Percentiles rank a stretch among this genome's conserved stretches.
phyloP scores from a whole-genome alignment of 2,329 filamentous ascomycete genomes.

The Colletotrichum sp. region DNA sequence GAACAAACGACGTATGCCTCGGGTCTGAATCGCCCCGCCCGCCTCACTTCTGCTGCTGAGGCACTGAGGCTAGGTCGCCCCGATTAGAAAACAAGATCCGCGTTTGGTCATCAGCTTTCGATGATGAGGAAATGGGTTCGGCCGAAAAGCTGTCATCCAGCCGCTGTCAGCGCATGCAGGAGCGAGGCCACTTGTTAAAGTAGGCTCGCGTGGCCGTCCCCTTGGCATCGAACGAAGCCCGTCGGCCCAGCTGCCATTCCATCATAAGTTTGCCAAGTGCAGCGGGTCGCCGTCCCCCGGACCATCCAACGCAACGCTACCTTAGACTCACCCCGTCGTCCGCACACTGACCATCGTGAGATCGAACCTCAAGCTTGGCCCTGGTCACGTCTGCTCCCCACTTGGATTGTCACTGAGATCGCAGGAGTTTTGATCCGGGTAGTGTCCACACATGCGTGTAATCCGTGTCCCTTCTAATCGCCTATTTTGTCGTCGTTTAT shows the following conservation, averaged over 20 bases:
- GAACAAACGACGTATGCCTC: not conserved
- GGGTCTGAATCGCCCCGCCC: not conserved
- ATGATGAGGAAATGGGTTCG: not conserved
- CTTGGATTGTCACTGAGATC: not conserved
- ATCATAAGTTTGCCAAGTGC: not conserved
- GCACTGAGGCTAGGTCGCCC: not conserved
- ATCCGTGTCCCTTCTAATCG: too few relatives aligned
- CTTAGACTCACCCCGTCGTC: not conserved
- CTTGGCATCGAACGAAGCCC: not conserved
- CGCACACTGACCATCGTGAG: slow-evolving; percentile 18
- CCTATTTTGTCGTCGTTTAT: too few relatives aligned
- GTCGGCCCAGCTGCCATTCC: not conserved
- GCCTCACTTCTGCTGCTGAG: not conserved
- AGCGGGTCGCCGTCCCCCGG: not conserved
- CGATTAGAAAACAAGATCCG: not conserved
- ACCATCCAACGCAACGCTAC: not conserved
- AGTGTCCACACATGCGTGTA: too few relatives aligned
- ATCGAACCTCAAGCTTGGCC: slow-evolving; percentile 11
- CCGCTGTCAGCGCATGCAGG: not conserved
- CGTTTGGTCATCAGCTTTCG: not conserved
- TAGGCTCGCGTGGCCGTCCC: not conserved
- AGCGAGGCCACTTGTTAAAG: not conserved
- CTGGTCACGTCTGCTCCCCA: not conserved
- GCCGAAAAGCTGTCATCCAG: not conserved
- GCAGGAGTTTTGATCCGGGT: too few relatives aligned